These are phyloP conservation scores for Solanum chaucha DNA, from an alignment of 257 asterid genomes.

Conservation along the genomic window DNA sequence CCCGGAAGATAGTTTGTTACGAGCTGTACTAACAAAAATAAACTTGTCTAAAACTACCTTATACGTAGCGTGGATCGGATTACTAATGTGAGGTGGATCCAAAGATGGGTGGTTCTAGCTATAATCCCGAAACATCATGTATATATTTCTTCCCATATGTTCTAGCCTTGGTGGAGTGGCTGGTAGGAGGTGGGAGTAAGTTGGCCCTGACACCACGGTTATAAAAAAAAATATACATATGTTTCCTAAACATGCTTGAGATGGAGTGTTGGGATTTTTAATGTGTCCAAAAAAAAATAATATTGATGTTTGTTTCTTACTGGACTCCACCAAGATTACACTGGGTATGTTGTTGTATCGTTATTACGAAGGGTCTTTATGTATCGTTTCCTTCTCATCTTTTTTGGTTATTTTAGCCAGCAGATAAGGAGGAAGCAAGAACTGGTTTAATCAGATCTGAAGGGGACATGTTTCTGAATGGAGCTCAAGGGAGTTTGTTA, in stretches of 20 bases:
- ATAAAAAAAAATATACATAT: not conserved
- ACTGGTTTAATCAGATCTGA: slow-evolving; percentile 70
- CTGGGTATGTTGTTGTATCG: not conserved
- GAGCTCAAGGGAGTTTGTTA: slow-evolving; percentile 46
- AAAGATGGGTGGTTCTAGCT: not conserved
- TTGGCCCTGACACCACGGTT: not conserved
- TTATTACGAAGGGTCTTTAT: not conserved
- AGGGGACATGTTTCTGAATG: slow-evolving; percentile 56
- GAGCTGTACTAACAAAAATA: not conserved
- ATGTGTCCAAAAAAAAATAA: not conserved
- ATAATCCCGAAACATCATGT: not conserved
- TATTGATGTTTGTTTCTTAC: not conserved
- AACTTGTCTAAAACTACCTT: not conserved
- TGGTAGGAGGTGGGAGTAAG: not conserved
- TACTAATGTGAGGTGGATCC: no score
- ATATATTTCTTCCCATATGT: not conserved
- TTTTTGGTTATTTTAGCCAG: slow-evolving; percentile 40
- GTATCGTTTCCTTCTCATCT: not conserved
- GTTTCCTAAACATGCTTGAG: not conserved
- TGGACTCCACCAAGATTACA: not conserved
- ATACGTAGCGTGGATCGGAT: not conserved
- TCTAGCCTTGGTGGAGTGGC: not conserved
- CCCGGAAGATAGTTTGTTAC: not conserved
- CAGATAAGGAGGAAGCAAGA: slow-evolving; percentile 49
- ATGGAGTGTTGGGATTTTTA: not conserved